These are phyloP conservation scores for Colletotrichum cereale DNA, from an alignment of 2,329 filamentous ascomycete genomes.

Conservation along the genomic window DNA sequence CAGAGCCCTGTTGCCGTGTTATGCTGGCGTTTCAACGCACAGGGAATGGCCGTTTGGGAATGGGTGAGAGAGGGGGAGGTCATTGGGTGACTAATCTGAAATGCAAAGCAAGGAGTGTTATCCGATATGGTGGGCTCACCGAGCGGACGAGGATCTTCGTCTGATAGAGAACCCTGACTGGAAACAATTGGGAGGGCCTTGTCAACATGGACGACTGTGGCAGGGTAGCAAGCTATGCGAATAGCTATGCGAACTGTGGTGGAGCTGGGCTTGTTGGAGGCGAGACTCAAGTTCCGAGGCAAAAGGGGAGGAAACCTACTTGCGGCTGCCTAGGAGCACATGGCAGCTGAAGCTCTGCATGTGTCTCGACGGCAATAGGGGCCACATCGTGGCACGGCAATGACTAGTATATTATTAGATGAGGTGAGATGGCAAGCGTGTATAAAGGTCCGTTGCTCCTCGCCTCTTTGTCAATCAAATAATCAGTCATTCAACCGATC, in stretches of 20 bases:
- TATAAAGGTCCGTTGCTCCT: constrained; percentile 26
- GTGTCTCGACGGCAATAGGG: constrained; percentile 30
- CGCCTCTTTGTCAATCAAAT: not conserved
- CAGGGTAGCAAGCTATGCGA: constrained; percentile 36
- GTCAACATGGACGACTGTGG: constrained; percentile 8
- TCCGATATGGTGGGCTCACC: constrained; percentile 18
- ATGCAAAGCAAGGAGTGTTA: constrained; percentile 8
- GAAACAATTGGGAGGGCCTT: constrained; percentile 23
- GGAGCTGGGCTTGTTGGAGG: constrained; percentile 29
- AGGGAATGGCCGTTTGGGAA: constrained; percentile 29
- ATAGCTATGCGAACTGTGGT: constrained; percentile 32
- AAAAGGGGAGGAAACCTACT: constrained; percentile 7
- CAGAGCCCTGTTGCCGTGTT: constrained; percentile 10
- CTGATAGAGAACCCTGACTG: constrained; percentile 5
- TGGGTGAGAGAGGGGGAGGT: not conserved
- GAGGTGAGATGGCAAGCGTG: constrained; percentile 9
- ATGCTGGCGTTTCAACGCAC: constrained; percentile 36
- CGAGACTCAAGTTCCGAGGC: constrained; percentile 35
- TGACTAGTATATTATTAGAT: constrained; percentile 30
- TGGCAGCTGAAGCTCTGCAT: constrained; percentile 32
- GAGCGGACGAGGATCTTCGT: constrained; percentile 16
- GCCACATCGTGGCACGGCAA: not conserved
- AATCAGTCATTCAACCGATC: not conserved
- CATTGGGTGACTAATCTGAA: constrained; percentile 20
- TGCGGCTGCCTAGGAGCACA: constrained; percentile 30